Evolutionary conservation across 306 rosid species (phyloP).

Genomic region (Quercus aquifolioides): DNA sequence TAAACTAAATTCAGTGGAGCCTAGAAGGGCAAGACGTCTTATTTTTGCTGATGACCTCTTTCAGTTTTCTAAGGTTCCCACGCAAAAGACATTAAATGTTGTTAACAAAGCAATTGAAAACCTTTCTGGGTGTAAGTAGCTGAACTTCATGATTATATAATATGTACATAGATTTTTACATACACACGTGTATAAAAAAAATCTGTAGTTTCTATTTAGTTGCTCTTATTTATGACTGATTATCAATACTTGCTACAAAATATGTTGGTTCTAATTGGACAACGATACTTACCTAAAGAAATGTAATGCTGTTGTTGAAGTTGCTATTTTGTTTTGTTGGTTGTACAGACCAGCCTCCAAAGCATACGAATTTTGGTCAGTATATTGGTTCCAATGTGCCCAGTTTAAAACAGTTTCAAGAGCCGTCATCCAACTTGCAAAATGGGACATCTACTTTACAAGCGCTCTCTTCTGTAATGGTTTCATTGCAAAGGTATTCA

Average conservation of each 20-base stretch:
- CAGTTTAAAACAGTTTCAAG: slow-evolving; percentile 51
- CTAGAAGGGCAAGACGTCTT: slow-evolving; percentile 57
- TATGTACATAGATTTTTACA: background rate
- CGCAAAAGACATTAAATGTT: slow-evolving; percentile 47
- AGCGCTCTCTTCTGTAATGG: slow-evolving; percentile 70
- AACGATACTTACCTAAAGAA: background rate
- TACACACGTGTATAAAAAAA: background rate
- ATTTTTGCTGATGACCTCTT: slow-evolving; percentile 83
- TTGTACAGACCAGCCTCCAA: slow-evolving; percentile 66
- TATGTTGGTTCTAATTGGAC: background rate
- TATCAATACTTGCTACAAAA: background rate
- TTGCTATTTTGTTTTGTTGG: slow-evolving; percentile 30
- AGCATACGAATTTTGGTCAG: slow-evolving; percentile 59
- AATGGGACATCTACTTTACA: slow-evolving; percentile 57
- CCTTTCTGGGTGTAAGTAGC: slow-evolving; percentile 78
- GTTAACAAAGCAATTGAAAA: slow-evolving; percentile 55
- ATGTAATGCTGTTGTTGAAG: background rate
- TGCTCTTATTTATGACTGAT: background rate
- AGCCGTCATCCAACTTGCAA: slow-evolving; percentile 40
- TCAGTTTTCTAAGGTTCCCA: slow-evolving; percentile 63
- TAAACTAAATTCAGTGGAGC: slow-evolving; percentile 46
- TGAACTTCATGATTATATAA: slow-evolving; percentile 5
- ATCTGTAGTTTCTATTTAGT: background rate
- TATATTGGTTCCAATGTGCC: slow-evolving; percentile 69
- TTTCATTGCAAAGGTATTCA: slow-evolving; percentile 72